Base-by-base conservation (phyloP, 177 flowering plant genomes). In the Vitis hybrid region DNA sequence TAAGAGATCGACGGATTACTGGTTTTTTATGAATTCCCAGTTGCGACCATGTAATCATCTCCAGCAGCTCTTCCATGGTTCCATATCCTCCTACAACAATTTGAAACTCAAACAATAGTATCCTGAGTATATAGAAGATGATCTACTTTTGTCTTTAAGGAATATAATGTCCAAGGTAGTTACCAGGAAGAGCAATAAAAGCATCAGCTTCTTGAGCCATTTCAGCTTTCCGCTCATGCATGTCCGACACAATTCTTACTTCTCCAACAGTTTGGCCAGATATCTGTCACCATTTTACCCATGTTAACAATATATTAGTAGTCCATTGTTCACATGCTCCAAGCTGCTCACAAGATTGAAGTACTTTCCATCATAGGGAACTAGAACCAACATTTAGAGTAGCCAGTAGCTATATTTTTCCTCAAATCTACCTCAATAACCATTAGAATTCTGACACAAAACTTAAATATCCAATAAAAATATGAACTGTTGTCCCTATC, bases 141-240 rank as follows among this genome's bases (percentile, higher is more conserved):
- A 11, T 15, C 27, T n/a, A 18, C 2, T 21, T 19, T 1, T 24
- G 13, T 56, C 19, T 7, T 48, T 50, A 62, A 68, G 27, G 21
- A 18, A 56, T 19, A 54, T 40, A 60, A 60, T 11, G 35, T 30
- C 54, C 12, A 18, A 58, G n/a, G 27, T 32, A 67, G 27, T 73
- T 85, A 92, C 98, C 98, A 63, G 98, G 97, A 83, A 94, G 90
- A 79, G 98, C 98, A 73, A 94, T 89, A 73, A 94, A 94, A 12
- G 92, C 98, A 74, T 94, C 94, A 46, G 98, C 85, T 78, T 87
- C 85, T 73, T 79, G 81, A 60, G 98, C 96, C 98, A 94, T 94
- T 68, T 79, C 82, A 40, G 98, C 97, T 78, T 94, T 94, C 12
- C 98, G 84, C 77, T 94, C 97, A 68, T 94, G 98, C 98, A 94